Evolutionary conservation across 768 basidiomycete genomes (phyloP).

Genomic region (Collybia nuda): DNA sequence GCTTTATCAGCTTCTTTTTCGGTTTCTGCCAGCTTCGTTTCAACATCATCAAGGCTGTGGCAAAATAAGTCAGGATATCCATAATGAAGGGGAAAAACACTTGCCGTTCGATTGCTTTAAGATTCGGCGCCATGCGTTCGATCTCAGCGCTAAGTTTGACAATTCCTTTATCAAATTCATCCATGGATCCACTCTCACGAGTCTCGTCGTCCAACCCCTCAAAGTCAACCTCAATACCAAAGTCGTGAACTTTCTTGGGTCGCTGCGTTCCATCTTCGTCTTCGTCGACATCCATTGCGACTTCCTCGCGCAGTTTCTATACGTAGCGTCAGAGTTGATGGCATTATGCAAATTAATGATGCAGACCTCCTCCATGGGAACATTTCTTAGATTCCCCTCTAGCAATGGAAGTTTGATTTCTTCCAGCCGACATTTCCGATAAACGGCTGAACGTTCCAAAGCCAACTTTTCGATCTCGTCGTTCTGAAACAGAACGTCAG

Average conservation of each 20-base stretch:
- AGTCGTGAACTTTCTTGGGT: constrained; percentile 72
- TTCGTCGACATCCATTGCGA: constrained; percentile 91
- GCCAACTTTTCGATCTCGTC: constrained; percentile 91
- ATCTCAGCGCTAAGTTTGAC: constrained; percentile 75
- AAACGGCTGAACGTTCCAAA: constrained; percentile 81
- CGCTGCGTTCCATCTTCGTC: constrained; percentile 81
- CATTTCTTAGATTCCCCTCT: constrained; percentile 75
- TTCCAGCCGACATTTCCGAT: constrained; percentile 91
- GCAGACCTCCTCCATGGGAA: constrained; percentile 91
- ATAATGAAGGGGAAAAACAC: constrained; percentile 17
- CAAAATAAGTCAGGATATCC: neutral
- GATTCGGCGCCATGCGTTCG: constrained; percentile 91
- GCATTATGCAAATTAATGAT: neutral
- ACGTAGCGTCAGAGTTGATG: constrained; percentile 5
- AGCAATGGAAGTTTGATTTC: constrained; percentile 82
- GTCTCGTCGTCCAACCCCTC: constrained; percentile 72
- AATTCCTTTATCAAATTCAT: constrained; percentile 74
- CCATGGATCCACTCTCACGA: constrained; percentile 63
- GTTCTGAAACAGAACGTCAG: constrained; percentile 21
- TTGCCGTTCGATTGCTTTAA: constrained; percentile 92
- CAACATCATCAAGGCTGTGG: constrained; percentile 80
- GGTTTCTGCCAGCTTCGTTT: constrained; percentile 81
- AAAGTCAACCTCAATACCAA: constrained; percentile 91
- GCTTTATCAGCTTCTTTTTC: constrained; percentile 93
- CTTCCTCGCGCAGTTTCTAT: constrained; percentile 79